phyloP scores from a whole-genome alignment of 2,329 filamentous ascomycete species.

The Trichoderma arundinaceum region DNA sequence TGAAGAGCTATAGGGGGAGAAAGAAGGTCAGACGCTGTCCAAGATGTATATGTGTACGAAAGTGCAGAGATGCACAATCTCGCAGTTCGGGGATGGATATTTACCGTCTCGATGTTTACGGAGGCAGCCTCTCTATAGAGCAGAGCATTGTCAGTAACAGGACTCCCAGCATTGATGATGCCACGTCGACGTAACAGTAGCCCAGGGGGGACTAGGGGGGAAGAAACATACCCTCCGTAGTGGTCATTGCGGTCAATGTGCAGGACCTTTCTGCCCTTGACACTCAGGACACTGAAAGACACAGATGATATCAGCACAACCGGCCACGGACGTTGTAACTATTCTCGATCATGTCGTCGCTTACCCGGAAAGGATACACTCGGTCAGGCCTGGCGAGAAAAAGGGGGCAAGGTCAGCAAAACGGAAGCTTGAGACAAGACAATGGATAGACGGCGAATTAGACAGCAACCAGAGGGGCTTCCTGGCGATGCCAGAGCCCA shows the following conservation, averaged over 20 bases:
- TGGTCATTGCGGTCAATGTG: constrained; percentile 99
- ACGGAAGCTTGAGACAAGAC: background rate
- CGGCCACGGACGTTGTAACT: constrained; percentile 41
- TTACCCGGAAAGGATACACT: constrained; percentile 98
- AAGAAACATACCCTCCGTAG: constrained; percentile 83
- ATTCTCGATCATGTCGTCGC: constrained; percentile 34
- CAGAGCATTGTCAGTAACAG: constrained; percentile 39
- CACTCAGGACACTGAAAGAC: constrained; percentile 75
- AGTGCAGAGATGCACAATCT: constrained; percentile 13
- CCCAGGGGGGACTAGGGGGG: background rate
- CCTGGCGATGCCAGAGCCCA: constrained; percentile 4
- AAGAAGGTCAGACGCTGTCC: constrained; percentile 35
- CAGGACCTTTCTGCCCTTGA: constrained; percentile 98
- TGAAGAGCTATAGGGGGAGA: constrained; percentile 75
- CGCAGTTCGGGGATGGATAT: constrained; percentile 37
- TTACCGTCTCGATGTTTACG: constrained; percentile 92
- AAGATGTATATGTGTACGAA: background rate
- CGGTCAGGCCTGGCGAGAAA: constrained; percentile 77
- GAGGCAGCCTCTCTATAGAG: constrained; percentile 79
- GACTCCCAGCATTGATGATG: background rate
- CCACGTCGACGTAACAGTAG: constrained; percentile 3
- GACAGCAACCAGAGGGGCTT: background rate
- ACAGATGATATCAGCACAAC: constrained; percentile 23
- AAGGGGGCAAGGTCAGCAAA: constrained; percentile 13
- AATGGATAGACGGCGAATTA: background rate